Percentiles rank a stretch among this genome's conserved stretches.
Evolutionary conservation across 2,329 filamentous ascomycete genomes (phyloP).

Genomic region (Calonectria fujianensis): DNA sequence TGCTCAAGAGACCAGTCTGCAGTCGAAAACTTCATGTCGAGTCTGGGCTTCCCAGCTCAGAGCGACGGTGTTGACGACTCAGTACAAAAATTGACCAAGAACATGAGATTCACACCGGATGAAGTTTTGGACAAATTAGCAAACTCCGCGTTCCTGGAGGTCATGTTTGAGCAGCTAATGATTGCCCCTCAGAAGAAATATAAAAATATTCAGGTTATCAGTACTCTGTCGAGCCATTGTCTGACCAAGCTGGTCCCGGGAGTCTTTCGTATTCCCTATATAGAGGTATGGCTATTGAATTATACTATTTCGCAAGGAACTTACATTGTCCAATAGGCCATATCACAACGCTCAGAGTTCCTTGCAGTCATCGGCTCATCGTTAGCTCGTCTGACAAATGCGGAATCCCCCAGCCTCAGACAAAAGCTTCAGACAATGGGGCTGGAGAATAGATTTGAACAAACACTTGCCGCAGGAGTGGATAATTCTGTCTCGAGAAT

Average conservation of each 20-base stretch:
- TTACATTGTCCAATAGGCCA: constrained; percentile 47
- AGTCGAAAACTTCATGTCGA: constrained; percentile 56
- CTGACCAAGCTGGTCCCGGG: constrained; percentile 58
- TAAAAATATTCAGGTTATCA: constrained; percentile 47
- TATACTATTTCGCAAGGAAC: background rate
- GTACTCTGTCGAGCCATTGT: constrained; percentile 45
- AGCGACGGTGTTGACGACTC: background rate
- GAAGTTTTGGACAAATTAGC: constrained; percentile 38
- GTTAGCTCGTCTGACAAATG: constrained; percentile 57
- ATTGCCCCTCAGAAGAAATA: constrained; percentile 51
- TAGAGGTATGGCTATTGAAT: constrained; percentile 54
- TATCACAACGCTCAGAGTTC: constrained; percentile 54
- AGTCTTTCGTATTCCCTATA: constrained; percentile 61
- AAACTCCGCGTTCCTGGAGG: constrained; percentile 42
- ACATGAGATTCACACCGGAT: background rate
- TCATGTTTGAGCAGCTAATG: constrained; percentile 54
- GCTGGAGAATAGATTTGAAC: background rate
- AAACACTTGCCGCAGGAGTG: background rate
- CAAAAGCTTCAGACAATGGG: constrained; percentile 51
- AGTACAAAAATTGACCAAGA: background rate
- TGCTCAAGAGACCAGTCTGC: constrained; percentile 52
- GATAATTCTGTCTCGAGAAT: constrained; percentile 32
- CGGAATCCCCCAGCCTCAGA: constrained; percentile 60
- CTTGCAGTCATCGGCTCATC: constrained; percentile 57
- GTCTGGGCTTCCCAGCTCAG: constrained; percentile 44